Evolutionary conservation across 1,284 basidiomycete species (phyloP).

Genomic region (Cystobasidium sp.): DNA sequence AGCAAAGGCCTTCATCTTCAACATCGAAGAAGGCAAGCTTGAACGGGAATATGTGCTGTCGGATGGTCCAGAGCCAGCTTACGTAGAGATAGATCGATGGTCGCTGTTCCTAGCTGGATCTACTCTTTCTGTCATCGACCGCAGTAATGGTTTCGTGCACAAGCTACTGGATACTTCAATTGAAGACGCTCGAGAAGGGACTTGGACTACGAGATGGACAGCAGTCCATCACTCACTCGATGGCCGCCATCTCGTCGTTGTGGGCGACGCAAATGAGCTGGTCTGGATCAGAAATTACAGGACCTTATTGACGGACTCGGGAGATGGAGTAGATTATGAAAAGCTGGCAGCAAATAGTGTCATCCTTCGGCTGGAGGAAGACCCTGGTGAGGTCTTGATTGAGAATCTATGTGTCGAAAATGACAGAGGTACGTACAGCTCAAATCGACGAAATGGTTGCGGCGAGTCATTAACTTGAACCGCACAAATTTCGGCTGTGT

Average conservation of each 20-base stretch:
- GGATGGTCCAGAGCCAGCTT: slow-evolving; percentile 5
- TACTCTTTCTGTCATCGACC: slow-evolving; percentile 8
- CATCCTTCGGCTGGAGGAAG: slow-evolving; percentile 17
- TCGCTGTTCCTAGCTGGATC: slow-evolving; percentile 27
- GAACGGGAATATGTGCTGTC: neutral
- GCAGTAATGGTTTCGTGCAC: neutral
- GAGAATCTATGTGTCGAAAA: slow-evolving; percentile 40
- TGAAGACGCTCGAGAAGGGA: neutral
- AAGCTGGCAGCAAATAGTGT: slow-evolving; percentile 2
- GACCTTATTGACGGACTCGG: neutral
- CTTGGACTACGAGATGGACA: slow-evolving; percentile 3
- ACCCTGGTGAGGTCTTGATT: slow-evolving; percentile 6
- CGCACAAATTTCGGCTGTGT: neutral
- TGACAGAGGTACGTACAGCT: slow-evolving; percentile 23
- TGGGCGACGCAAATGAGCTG: slow-evolving; percentile 24
- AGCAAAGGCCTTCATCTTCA: slow-evolving; percentile 12
- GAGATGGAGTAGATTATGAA: neutral
- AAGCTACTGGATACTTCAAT: slow-evolving; percentile 7
- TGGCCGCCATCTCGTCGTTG: slow-evolving; percentile 24
- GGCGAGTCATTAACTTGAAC: neutral
- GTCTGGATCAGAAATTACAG: slow-evolving; percentile 40
- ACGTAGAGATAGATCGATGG: slow-evolving; percentile 39
- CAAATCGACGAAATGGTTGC: neutral
- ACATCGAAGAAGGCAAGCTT: slow-evolving; percentile 23
- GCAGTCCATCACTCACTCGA: slow-evolving; percentile 39